Percentiles rank a stretch among this genome's conserved stretches.
phyloP scores from a whole-genome alignment of 257 asterid species.

The Plantago ovata region DNA sequence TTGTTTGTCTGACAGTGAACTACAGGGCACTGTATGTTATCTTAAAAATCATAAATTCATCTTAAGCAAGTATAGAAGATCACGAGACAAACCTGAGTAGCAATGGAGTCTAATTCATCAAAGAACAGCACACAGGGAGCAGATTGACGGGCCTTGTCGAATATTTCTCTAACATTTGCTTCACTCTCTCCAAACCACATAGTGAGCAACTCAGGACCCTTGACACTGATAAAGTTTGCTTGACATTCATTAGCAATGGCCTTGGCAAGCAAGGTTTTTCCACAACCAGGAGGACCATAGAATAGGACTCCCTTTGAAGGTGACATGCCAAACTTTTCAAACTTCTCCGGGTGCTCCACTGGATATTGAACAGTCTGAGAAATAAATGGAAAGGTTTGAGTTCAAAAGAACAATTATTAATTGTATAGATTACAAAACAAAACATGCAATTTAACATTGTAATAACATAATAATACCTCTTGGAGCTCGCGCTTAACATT shows the following conservation, averaged over 20 bases:
- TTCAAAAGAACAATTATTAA: neutral
- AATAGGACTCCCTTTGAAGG: constrained; percentile 68
- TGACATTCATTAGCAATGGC: constrained; percentile 71
- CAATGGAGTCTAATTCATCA: constrained; percentile 69
- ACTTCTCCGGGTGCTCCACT: constrained; percentile 68
- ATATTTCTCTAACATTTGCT: constrained; percentile 60
- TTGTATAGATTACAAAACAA: neutral
- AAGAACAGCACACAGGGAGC: constrained; percentile 78
- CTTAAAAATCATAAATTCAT: neutral
- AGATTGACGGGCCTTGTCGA: constrained; percentile 66
- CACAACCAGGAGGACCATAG: constrained; percentile 72
- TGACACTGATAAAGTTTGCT: constrained; percentile 59
- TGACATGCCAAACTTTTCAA: constrained; percentile 64
- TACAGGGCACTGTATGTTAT: too few species aligned
- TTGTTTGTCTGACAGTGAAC: too few species aligned
- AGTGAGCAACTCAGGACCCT: constrained; percentile 64
- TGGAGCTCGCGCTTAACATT: constrained; percentile 61
- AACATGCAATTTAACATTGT: neutral
- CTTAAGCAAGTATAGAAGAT: neutral
- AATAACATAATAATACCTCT: constrained; percentile 28
- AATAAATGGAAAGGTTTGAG: neutral
- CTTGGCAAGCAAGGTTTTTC: constrained; percentile 58
- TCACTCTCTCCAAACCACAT: constrained; percentile 81
- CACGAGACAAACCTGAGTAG: constrained; percentile 49
- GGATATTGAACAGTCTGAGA: constrained; percentile 67